These are phyloP conservation scores for Cucurbita ficifolia DNA, from an alignment of 306 rosid species.

Conservation along the genomic window DNA sequence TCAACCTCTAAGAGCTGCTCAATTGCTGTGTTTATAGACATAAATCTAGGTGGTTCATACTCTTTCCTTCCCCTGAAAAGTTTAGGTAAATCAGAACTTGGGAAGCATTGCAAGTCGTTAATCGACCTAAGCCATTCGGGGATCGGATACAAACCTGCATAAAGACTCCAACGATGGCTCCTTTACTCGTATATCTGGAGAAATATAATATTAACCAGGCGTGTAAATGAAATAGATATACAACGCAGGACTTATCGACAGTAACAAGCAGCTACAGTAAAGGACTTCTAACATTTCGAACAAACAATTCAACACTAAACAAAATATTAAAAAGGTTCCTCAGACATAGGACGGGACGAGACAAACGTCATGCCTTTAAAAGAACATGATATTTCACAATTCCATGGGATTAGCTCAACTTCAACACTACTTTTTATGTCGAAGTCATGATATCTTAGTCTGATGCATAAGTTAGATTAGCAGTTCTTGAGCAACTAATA, in stretches of 20 bases:
- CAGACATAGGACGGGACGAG: not conserved
- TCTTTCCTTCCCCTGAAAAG: constrained; percentile 59
- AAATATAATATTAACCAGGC: not conserved
- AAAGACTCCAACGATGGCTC: constrained; percentile 79
- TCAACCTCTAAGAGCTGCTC: constrained; percentile 83
- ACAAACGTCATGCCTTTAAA: not conserved
- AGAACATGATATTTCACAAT: not conserved
- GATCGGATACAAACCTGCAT: constrained; percentile 41
- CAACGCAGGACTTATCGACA: not conserved
- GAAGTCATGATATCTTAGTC: not conserved
- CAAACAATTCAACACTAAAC: not conserved
- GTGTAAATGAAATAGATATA: not conserved
- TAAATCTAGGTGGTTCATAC: constrained; percentile 80
- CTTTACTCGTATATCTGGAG: constrained; percentile 79
- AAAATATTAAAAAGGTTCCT: not conserved
- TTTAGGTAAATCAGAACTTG: not conserved
- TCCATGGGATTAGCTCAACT: not conserved
- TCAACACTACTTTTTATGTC: not conserved
- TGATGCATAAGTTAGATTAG: not conserved
- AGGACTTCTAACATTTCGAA: not conserved
- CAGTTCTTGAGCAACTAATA: not conserved
- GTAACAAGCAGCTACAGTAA: not conserved
- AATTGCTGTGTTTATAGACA: constrained; percentile 73
- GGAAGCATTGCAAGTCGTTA: not conserved
- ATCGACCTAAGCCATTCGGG: not conserved